Percentiles rank a stretch among this genome's conserved stretches.
These are phyloP conservation scores for Hygrophila difformis DNA, from an alignment of 257 asterid species.

Conservation along the genomic window DNA sequence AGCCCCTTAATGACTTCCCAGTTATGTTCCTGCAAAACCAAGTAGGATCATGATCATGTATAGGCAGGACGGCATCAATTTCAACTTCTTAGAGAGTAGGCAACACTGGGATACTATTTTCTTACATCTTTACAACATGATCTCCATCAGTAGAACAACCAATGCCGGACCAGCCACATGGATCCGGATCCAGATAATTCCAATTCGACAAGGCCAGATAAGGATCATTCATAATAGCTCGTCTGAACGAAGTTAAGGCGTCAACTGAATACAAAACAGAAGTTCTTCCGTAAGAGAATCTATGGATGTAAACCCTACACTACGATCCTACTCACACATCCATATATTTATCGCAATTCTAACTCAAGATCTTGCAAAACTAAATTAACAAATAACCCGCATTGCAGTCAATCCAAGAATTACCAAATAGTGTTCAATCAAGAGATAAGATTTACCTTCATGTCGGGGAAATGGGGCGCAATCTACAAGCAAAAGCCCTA, in stretches of 20 bases:
- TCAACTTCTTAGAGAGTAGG: not conserved
- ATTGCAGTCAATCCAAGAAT: constrained; percentile 14
- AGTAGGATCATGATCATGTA: constrained; percentile 15
- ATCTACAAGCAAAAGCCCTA: constrained; percentile 31
- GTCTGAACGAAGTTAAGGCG: constrained; percentile 68
- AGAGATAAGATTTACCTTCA: constrained; percentile 63
- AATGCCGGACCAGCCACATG: constrained; percentile 76
- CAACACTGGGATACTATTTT: not conserved
- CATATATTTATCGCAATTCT: constrained; percentile 1
- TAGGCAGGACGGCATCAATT: not conserved
- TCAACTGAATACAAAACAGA: constrained; percentile 37
- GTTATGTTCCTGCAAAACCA: constrained; percentile 61
- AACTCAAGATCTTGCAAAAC: constrained; percentile 19
- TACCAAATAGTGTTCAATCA: not conserved
- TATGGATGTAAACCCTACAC: too few species aligned
- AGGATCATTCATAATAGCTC: constrained; percentile 82
- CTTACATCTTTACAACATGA: constrained; percentile 82
- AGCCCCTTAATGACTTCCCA: constrained; percentile 63
- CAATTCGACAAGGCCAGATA: constrained; percentile 52
- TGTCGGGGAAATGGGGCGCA: constrained; percentile 44
- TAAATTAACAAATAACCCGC: constrained; percentile 18
- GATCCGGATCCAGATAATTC: constrained; percentile 59
- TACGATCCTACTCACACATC: not conserved
- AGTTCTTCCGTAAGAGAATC: constrained; percentile 15
- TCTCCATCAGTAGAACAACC: constrained; percentile 59